Base-by-base conservation (phyloP, 306 rosid species). In the Arachis stenosperma region DNA sequence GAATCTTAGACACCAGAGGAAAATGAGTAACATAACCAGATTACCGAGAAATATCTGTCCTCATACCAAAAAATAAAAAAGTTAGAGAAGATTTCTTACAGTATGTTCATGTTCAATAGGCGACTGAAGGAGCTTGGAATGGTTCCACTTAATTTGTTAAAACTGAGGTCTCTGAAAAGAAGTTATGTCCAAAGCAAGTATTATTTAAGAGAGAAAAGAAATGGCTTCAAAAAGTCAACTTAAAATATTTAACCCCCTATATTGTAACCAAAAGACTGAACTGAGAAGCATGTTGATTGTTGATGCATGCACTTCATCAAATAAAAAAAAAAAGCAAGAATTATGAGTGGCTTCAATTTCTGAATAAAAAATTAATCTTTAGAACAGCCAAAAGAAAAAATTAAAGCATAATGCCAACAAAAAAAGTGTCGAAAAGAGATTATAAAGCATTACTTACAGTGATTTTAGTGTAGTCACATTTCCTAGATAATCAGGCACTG, bases 391-490 rank as follows among this genome's bases (percentile, higher is more conserved):
- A 48, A n/a, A 30, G 15, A 29, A 39, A 3, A 72, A 65, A 67
- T 36, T 37, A 41, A 29, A 15, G 48, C 33, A 44, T 47, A 55
- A 3, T 33, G 54, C 22, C 27, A 17, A 56, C 13, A 1, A 9
- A 5, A 44, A 22, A 11, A 30, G 17, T 57, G 53, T 8, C 3
- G 3, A 54, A 62, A 43, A 69, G 4, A 54, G 27, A 13, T 44
- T 6, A 44, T 8, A 65, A 65, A 55, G 7, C 61, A 69, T 67
- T 11, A 58, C 96, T 82, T 52, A 87, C 97, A 91, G 74, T 60
- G 75, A 69, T 79, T 57, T 75, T 74, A 91, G 78, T 2, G 5
- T 67, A 2, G 42, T 54, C 61, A 91, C 65, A 6, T 59, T 8
- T 55, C 75, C 87, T 6, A 91, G 84, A 80, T 73, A 86, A 4